Conservation (phyloP, 768 basidiomycete species). For the Tulasnella sp. region DNA sequence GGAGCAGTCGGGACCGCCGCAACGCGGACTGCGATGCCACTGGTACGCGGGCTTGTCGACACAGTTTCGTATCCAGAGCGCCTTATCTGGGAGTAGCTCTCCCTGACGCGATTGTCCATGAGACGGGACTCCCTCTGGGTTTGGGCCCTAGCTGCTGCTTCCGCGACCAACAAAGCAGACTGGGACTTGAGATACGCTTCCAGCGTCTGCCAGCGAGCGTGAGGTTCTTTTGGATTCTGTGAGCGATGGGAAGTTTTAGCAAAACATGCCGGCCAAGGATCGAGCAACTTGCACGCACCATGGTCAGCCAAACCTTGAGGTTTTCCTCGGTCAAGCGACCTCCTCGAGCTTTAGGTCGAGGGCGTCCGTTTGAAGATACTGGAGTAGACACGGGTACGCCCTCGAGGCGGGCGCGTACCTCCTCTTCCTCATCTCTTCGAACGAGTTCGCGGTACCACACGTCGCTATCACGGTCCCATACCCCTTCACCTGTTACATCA, state of each 20-base stretch:
- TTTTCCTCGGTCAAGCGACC: constrained; percentile 71
- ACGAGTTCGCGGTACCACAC: constrained; percentile 71
- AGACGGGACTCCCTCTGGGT: constrained; percentile 74
- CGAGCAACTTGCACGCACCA: constrained; percentile 46
- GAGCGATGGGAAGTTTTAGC: constrained; percentile 23
- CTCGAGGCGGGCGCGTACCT: constrained; percentile 31
- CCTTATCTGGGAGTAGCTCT: constrained; percentile 73
- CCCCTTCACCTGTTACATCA: constrained; percentile 74
- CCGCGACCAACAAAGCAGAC: constrained; percentile 72
- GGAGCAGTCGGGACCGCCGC: not conserved
- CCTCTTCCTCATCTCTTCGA: constrained; percentile 66
- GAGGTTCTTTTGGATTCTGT: constrained; percentile 88
- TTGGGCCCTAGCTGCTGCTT: constrained; percentile 70
- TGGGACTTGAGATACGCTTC: constrained; percentile 80
- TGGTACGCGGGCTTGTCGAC: not conserved
- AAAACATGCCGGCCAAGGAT: not conserved
- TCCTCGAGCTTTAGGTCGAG: constrained; percentile 60
- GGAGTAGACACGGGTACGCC: not conserved
- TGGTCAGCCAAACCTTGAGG: constrained; percentile 70
- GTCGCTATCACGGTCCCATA: constrained; percentile 92
- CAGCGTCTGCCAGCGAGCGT: constrained; percentile 77
- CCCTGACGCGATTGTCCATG: constrained; percentile 71
- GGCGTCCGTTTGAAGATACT: constrained; percentile 37
- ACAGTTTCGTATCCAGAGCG: constrained; percentile 65
- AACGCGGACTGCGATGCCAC: constrained; percentile 8